These are phyloP conservation scores for Sugiyamaella japonica DNA, from an alignment of 1,139 yeast species.

Conservation along the genomic window DNA sequence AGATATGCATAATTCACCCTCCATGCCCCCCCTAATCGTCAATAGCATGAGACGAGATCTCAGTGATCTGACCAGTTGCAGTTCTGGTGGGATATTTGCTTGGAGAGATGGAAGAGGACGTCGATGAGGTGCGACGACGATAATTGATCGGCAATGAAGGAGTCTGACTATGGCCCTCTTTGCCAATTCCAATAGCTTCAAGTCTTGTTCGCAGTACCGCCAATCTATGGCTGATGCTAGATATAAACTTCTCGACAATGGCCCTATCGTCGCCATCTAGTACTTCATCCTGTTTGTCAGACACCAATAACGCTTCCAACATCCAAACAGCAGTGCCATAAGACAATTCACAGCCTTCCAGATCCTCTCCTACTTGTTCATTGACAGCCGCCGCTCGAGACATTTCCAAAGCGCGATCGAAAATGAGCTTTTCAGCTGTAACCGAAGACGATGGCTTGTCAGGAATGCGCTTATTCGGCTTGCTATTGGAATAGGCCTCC, in stretches of 20 bases:
- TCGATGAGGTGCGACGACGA: slow-evolving; percentile 14
- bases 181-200: slow-evolving; percentile 21
- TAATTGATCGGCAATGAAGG: slow-evolving; percentile 12
- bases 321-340: slow-evolving; percentile 95
- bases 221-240: slow-evolving; percentile 38
- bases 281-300: slow-evolving; percentile 32
- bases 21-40: slow-evolving; percentile 3
- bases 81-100: neutral
- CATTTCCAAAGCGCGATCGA: slow-evolving; percentile 91
- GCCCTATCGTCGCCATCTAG: slow-evolving; percentile 70
- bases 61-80: slow-evolving; percentile 11
- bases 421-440: slow-evolving; percentile 79
- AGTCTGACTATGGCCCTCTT: slow-evolving; percentile 16
- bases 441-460: slow-evolving; percentile 32
- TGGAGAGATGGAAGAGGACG: slow-evolving; percentile 12
- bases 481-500: neutral
- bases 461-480: neutral
- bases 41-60: slow-evolving; percentile 14
- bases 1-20: slow-evolving; percentile 4
- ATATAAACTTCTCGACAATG: slow-evolving; percentile 65
- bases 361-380: slow-evolving; percentile 75
- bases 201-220: slow-evolving; percentile 32
- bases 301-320: slow-evolving; percentile 79
- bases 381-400: slow-evolving; percentile 87
- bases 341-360: slow-evolving; percentile 78